phyloP scores from a whole-genome alignment of 1,139 yeast species.

The Kodamaea arcana region DNA sequence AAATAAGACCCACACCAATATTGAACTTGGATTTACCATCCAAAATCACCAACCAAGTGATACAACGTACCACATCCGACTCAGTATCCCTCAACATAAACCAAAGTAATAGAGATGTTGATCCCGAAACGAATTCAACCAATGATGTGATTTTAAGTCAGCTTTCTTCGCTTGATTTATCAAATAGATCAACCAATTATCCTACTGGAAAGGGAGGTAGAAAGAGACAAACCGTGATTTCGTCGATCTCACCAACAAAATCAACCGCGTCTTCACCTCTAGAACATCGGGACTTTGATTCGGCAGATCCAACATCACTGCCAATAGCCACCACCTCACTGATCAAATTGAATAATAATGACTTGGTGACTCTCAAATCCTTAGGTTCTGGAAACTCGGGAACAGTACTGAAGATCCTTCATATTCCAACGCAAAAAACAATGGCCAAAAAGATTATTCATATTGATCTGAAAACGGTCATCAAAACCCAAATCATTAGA shows the following conservation, averaged over 20 bases:
- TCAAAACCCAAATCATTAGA: conserved; percentile 81
- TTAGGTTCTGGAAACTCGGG: conserved; percentile 96
- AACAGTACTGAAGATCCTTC: conserved; percentile 81
- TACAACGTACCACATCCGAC: conserved; percentile 3
- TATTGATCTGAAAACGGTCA: conserved; percentile 75
- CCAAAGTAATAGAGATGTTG: conserved; percentile 24
- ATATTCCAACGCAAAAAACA: conserved; percentile 78
- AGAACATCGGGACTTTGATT: conserved; percentile 4
- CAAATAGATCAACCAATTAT: conserved; percentile 2
- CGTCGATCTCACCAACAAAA: conserved; percentile 43
- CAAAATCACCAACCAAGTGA: conserved; percentile 6
- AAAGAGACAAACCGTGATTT: conserved; percentile 42
- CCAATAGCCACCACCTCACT: conserved; percentile 31
- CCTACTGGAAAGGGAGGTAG: conserved; percentile 9
- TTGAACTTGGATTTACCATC: conserved; percentile 10
- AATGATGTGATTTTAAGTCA: conserved; percentile 25
- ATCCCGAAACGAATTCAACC: conserved; percentile 26
- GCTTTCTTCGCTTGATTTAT: conserved; percentile 25
- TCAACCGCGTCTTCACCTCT: conserved; percentile 21
- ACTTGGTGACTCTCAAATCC: conserved; percentile 68
- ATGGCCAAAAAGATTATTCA: conserved; percentile 92
- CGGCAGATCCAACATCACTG: conserved; percentile 1
- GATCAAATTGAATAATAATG: conserved; percentile 55
- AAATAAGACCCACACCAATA: conserved; percentile 19
- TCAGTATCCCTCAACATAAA: conserved; percentile 12